Percentiles rank a stretch among this genome's conserved stretches.
Conservation (phyloP, 345 rosid species). For the Xanthoceras sorbifolium region DNA sequence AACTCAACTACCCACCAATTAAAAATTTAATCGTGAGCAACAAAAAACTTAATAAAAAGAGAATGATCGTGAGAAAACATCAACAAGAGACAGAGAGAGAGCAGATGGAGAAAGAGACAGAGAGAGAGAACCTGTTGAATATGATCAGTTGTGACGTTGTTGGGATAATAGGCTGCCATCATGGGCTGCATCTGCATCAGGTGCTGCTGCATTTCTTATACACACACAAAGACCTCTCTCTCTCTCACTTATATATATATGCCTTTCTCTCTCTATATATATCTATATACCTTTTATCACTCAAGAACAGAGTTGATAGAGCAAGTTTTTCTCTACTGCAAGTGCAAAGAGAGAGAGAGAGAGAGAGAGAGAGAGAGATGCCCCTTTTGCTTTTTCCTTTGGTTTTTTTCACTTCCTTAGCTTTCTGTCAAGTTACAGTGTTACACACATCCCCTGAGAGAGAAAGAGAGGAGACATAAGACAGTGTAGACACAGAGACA, state of each 20-base stretch:
- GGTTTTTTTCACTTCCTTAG: constrained; percentile 21
- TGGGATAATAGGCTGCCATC: constrained; percentile 99
- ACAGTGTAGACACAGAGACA: constrained; percentile 3
- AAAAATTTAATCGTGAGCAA: background rate
- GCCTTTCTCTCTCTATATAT: constrained; percentile 27
- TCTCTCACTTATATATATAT: constrained; percentile 5
- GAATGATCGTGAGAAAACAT: background rate
- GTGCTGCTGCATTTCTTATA: constrained; percentile 96
- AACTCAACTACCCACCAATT: background rate
- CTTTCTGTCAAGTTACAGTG: background rate
- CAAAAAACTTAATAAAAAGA: background rate
- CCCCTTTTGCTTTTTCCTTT: constrained; percentile 29
- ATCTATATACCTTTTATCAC: constrained; percentile 14
- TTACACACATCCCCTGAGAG: constrained; percentile 1
- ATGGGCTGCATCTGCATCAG: constrained; percentile 99
- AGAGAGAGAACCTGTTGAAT: constrained; percentile 83
- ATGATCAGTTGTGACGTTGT: constrained; percentile 99
- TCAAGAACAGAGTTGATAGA: constrained; percentile 19
- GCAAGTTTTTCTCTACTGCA: constrained; percentile 11
- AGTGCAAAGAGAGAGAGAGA: constrained; percentile 32
- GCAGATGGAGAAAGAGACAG: constrained; percentile 7
- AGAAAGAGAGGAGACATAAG: constrained; percentile 1
- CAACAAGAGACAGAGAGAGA: background rate
- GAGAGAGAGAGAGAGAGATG: constrained; percentile 20
- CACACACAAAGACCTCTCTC: constrained; percentile 24